These are phyloP conservation scores for Salicornia ramosissima DNA, from an alignment of 148 eudicot genomes.

Conservation along the genomic window DNA sequence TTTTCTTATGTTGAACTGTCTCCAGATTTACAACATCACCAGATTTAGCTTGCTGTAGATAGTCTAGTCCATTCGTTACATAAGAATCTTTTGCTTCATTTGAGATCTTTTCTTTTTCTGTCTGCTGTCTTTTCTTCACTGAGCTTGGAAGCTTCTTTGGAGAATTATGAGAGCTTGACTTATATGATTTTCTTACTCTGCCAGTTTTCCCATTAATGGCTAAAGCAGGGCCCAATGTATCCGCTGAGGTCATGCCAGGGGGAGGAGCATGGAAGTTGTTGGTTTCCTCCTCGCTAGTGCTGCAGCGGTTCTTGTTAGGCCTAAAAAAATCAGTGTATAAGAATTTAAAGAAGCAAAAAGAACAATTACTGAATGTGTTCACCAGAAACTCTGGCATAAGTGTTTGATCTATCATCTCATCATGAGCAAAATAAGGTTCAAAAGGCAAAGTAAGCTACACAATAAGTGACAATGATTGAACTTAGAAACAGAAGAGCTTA, in stretches of 20 bases:
- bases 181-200: conserved; percentile 43
- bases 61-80: conserved; percentile 27
- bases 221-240: conserved; percentile 25
- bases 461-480: background rate
- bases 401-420: background rate
- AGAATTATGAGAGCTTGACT: conserved; percentile 35
- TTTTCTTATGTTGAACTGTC: conserved; percentile 35
- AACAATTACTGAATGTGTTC: background rate
- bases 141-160: conserved; percentile 35
- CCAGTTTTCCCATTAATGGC: conserved; percentile 36
- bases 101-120: conserved; percentile 36
- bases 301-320: conserved; percentile 84
- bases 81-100: conserved; percentile 35
- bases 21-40: conserved; percentile 34
- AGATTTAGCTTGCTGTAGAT: conserved; percentile 36
- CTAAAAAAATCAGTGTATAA: conserved; percentile 32
- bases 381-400: conserved; percentile 1
- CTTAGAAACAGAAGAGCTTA: conserved; percentile 41
- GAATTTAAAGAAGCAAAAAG: conserved; percentile 9
- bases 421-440: background rate
- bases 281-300: conserved; percentile 64
- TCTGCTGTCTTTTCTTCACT: conserved; percentile 34
- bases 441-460: background rate
- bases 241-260: conserved; percentile 29
- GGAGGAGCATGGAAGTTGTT: conserved; percentile 34